Base-by-base conservation (phyloP, 2,329 filamentous ascomycete species). In the Teratosphaeria zuluensis region DNA sequence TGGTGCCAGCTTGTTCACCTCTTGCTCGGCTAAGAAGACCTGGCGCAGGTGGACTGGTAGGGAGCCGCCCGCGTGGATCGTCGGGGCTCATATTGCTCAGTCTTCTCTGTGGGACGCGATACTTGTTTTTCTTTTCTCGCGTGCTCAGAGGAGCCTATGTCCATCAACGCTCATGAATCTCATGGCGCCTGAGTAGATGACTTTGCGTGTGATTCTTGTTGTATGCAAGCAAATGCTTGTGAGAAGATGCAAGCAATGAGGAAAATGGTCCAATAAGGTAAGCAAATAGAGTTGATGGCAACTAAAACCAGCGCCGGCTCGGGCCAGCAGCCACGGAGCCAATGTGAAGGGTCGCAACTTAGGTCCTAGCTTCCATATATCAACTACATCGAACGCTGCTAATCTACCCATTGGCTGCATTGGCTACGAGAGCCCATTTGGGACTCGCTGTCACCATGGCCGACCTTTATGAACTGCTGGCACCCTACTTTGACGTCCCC, bases 401-500 rank as follows among this genome's bases (percentile, higher is more conserved):
- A 21, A 7, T 11, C n/a, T n/a, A 24, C 7, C 16, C 1, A 48
- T 8, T 21, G 16, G 19, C 42, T 48, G 42, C 9, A 19, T 19
- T n/a, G 19, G 19, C n/a, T 19, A 8, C n/a, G 4, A 19, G 42
- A 3, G n/a, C 9, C 16, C 42, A 6, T n/a, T 21, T 4, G 42
- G 42, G 16, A 6, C 11, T 19, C 30, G 14, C 14, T 56, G 8
- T 21, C 24, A 31, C 53, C 51, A 65, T 65, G 64, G 52, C 63
- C 53, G 61, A 63, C 51, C 79, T 95, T 46, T 86, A 89, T 68
- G 89, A 94, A 59, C 79, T 94, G 51, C 79, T 94, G 51, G 74
- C 77, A 57, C 84, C 86, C 30, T 82, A 87, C 70, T 77, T 86
- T 62, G 77, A 81, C 66, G 63, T 61, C 28, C 71, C 65, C 62